Conservation (phyloP, 331 rosid species). For the Quercus phellos region DNA sequence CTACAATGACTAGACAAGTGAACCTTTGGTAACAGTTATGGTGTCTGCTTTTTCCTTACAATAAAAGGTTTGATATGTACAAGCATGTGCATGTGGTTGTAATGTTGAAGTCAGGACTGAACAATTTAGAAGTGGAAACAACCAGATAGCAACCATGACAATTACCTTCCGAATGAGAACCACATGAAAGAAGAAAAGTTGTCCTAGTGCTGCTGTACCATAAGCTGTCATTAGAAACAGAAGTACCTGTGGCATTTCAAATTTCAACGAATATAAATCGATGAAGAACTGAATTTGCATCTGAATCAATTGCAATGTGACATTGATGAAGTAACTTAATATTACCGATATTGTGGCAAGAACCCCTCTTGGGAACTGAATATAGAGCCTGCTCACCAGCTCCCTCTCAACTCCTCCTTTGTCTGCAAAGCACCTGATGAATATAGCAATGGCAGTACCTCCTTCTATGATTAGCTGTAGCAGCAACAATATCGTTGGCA, state of each 20-base stretch:
- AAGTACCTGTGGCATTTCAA: slow-evolving; percentile 50
- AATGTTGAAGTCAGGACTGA: not conserved
- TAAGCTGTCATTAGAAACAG: slow-evolving; percentile 65
- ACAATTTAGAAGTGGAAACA: not conserved
- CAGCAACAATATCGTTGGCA: slow-evolving; percentile 9
- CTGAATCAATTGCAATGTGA: not conserved
- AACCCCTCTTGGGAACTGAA: slow-evolving; percentile 66
- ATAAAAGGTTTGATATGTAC: not conserved
- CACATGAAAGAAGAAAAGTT: slow-evolving; percentile 89
- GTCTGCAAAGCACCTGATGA: slow-evolving; percentile 74
- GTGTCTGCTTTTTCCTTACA: not conserved
- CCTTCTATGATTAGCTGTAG: slow-evolving; percentile 78
- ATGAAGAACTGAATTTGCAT: slow-evolving; percentile 17
- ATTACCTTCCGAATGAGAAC: slow-evolving; percentile 81
- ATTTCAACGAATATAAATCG: slow-evolving; percentile 14
- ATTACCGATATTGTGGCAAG: slow-evolving; percentile 75
- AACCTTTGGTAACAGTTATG: not conserved
- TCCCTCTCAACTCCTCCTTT: slow-evolving; percentile 67
- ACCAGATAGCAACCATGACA: slow-evolving; percentile 1
- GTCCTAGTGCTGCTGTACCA: slow-evolving; percentile 89
- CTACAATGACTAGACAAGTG: not conserved
- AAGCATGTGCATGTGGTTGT: too few species aligned
- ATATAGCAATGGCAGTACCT: slow-evolving; percentile 71
- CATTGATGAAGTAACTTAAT: slow-evolving; percentile 2
- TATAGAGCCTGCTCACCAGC: slow-evolving; percentile 45